Base-by-base conservation (phyloP, 2,329 filamentous ascomycete species). In the Chaetomium globosum region DNA sequence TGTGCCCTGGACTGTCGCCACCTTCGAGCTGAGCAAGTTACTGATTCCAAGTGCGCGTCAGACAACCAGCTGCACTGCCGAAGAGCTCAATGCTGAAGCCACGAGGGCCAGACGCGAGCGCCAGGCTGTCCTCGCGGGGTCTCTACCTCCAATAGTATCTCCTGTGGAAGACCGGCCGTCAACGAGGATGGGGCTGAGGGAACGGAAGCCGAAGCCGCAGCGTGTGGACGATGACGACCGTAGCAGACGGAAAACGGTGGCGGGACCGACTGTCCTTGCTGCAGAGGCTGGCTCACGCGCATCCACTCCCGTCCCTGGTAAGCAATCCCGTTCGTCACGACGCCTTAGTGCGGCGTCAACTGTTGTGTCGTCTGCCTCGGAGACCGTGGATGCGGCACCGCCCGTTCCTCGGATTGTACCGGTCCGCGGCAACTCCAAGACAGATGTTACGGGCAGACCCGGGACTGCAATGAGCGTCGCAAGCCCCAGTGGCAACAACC, bases 1-100 rank as follows among this genome's bases (percentile, higher is more conserved):
- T 53, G 89, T 98, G 0, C 85, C 91, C 52, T 98, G 94, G 95
- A 85, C 89, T 0, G 85, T 89, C 31, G 93, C 93, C n/a, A 85
- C 91, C 0, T 86, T 92, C 71, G 93, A 96, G 74, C 80, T 98
- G 13, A 91, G 88, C 72, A 93, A 91, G 74, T 76, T 96, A 4
- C 83, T 98, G 26, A 90, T 97, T 64, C 95, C 94, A 0, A 82
- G 81, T 0, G 83, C 89, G 69, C 85, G 93, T 3, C 87, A 92
- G 71, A 93, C 90, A 0, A 83, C 83, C 60, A 97, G 93, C 77
- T 92, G 85, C 76, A 89, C 82, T 36, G 84, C 88, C 9, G 91
- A 96, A 70, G 93, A 97, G 54, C 82, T 98, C 7, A 89, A 89
- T 65, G 85, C 85, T 0, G 88, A 91, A 73, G 87, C 87, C 26